Conservation (phyloP, 768 basidiomycete species). For the Suillus tomentosus region DNA sequence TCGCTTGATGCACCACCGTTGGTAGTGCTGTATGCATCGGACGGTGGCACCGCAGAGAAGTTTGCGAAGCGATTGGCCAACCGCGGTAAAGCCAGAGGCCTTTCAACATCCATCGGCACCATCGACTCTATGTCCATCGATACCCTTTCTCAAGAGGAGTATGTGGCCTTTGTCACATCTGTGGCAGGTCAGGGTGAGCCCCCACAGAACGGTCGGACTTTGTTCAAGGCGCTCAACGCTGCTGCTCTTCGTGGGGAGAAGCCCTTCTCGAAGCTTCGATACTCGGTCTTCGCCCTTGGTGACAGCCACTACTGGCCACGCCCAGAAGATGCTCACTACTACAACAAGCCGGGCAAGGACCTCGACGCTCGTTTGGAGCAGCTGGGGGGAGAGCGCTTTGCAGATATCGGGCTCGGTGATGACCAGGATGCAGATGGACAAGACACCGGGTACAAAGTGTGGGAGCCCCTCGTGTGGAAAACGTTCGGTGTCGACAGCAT, state of each 20-base stretch:
- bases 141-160: slow-evolving; percentile 67
- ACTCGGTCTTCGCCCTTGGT: slow-evolving; percentile 91
- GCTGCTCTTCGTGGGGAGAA: slow-evolving; percentile 51
- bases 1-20: slow-evolving; percentile 89
- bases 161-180: slow-evolving; percentile 88
- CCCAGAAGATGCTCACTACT: slow-evolving; percentile 94
- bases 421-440: slow-evolving; percentile 97
- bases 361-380: slow-evolving; percentile 77
- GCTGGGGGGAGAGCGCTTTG: slow-evolving; percentile 79
- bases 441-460: slow-evolving; percentile 94
- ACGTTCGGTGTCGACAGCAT: slow-evolving; percentile 88
- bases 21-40: slow-evolving; percentile 90
- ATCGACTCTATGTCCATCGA: slow-evolving; percentile 83
- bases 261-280: slow-evolving; percentile 65
- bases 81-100: slow-evolving; percentile 82
- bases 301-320: slow-evolving; percentile 99
- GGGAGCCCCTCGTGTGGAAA: slow-evolving; percentile 95
- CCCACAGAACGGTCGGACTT: slow-evolving; percentile 91
- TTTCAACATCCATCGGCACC: slow-evolving; percentile 72
- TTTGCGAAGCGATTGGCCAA: slow-evolving; percentile 84
- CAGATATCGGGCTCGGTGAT: slow-evolving; percentile 82
- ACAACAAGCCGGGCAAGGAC: slow-evolving; percentile 95
- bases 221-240: slow-evolving; percentile 84
- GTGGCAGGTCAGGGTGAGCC: slow-evolving; percentile 97
- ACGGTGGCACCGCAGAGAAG: slow-evolving; percentile 96